phyloP scores from a whole-genome alignment of 192 early-diverging fungal genomes.

The Diversispora eburnea region DNA sequence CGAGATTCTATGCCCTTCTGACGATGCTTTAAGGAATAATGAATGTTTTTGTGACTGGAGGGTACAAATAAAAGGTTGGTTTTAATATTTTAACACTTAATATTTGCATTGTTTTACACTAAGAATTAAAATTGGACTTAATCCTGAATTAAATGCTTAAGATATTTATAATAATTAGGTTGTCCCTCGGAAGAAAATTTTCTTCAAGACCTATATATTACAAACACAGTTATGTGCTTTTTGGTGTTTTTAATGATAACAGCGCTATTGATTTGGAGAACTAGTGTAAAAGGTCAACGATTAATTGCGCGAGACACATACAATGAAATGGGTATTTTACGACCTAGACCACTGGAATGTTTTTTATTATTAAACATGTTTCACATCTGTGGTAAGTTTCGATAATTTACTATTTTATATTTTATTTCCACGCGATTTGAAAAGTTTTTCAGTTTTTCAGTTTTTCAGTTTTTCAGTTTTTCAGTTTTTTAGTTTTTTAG shows the following conservation, averaged over 20 bases:
- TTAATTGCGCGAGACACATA: conserved; percentile 2
- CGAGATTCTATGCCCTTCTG: neutral
- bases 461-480: neutral
- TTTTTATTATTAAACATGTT: conserved; percentile 17
- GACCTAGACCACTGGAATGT: conserved; percentile 11
- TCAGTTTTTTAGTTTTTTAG: too few species aligned
- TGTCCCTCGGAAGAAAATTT: conserved; percentile 4
- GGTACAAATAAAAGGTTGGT: neutral
- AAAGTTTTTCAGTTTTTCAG: neutral
- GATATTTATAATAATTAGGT: neutral
- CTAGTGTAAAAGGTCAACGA: neutral
- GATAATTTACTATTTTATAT: neutral
- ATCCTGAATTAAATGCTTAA: neutral
- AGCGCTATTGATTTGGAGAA: conserved; percentile 9
- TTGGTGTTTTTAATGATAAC: conserved; percentile 7
- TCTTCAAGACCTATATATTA: neutral
- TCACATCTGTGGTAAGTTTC: conserved; percentile 5
- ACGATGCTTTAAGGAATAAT: neutral
- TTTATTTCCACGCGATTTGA: neutral
- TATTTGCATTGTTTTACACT: neutral
- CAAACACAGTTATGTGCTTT: conserved; percentile 1
- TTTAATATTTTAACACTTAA: neutral
- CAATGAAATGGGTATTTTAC: conserved; percentile 7
- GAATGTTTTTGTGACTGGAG: neutral
- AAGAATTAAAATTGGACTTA: neutral